Percentiles rank a stretch among this genome's conserved stretches.
Conservation (phyloP, 23 red algal genomes). For the Gracilaria domingensis region DNA sequence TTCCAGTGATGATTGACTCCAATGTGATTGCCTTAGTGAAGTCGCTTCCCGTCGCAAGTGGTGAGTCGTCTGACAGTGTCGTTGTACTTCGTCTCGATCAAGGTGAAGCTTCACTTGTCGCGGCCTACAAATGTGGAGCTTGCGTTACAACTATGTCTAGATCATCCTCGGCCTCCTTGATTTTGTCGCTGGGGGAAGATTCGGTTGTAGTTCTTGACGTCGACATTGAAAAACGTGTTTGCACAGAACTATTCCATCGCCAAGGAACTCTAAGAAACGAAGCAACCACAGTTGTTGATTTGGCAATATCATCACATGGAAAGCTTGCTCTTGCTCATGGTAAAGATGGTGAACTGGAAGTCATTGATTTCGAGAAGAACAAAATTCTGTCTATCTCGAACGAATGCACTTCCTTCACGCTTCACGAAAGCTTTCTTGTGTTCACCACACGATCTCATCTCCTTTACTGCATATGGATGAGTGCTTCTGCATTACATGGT, state of each 20-base stretch:
- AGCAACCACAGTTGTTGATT: constrained; percentile 2
- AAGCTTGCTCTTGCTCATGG: constrained; percentile 14
- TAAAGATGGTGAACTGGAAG: constrained; percentile 43
- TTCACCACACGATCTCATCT: constrained; percentile 79
- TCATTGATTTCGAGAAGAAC: constrained; percentile 35
- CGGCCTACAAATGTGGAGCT: background rate
- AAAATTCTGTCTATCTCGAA: constrained; percentile 29
- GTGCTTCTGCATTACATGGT: background rate
- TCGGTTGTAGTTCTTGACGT: background rate
- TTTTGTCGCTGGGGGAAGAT: background rate
- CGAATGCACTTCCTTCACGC: constrained; percentile 78
- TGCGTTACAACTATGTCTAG: background rate
- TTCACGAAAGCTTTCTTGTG: constrained; percentile 50
- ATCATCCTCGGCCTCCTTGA: background rate
- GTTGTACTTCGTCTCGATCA: background rate
- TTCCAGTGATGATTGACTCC: background rate
- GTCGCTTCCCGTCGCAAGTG: background rate
- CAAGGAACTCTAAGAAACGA: background rate
- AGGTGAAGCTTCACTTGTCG: background rate
- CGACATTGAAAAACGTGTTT: background rate
- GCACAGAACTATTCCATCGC: background rate
- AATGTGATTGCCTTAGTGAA: constrained; percentile 16
- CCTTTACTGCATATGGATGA: constrained; percentile 52
- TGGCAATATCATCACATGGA: background rate
- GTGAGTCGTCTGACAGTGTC: background rate